These are phyloP conservation scores for Babjeviella inositovora DNA, from an alignment of 805 yeast genomes.

Conservation along the genomic window DNA sequence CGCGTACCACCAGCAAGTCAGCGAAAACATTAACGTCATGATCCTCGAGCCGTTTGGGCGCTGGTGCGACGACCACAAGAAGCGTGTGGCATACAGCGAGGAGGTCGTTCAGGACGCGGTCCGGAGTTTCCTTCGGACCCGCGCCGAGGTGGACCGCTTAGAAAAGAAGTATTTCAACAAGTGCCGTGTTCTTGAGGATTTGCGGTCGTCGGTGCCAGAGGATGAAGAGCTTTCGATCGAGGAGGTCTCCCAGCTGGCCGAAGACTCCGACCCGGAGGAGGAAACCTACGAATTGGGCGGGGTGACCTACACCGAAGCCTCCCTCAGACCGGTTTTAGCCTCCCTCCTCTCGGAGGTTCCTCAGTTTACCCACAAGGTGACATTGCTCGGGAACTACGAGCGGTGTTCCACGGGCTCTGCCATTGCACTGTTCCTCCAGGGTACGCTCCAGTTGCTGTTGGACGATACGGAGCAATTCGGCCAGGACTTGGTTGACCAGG, in stretches of 20 bases:
- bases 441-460: too few relatives aligned
- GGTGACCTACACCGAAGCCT: constrained; percentile 14
- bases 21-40: constrained; percentile 37
- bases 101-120: constrained; percentile 31
- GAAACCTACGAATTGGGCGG: constrained; percentile 2
- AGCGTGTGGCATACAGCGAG: constrained; percentile 47
- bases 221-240: constrained; percentile 20
- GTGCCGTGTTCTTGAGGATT: constrained; percentile 59
- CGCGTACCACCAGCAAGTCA: constrained; percentile 37
- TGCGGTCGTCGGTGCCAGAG: constrained; percentile 27
- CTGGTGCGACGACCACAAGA: constrained; percentile 64
- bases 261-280: constrained; percentile 1
- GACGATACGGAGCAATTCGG: constrained; percentile 60
- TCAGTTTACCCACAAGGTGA: constrained; percentile 35
- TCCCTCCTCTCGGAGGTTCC: constrained; percentile 32
- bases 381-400: constrained; percentile 54
- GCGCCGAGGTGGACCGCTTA: constrained; percentile 30
- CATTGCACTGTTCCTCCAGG: constrained; percentile 43
- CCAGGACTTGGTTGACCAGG: constrained; percentile 47
- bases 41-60: constrained; percentile 57
- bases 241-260: constrained; percentile 2
- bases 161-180: constrained; percentile 64
- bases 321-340: constrained; percentile 21
- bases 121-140: constrained; percentile 30
- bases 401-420: constrained; percentile 45